Evolutionary conservation across 1,284 basidiomycete genomes (phyloP), one percentile per base, ranked within the genome.

Genomic region (Gymnopus androsaceus): DNA sequence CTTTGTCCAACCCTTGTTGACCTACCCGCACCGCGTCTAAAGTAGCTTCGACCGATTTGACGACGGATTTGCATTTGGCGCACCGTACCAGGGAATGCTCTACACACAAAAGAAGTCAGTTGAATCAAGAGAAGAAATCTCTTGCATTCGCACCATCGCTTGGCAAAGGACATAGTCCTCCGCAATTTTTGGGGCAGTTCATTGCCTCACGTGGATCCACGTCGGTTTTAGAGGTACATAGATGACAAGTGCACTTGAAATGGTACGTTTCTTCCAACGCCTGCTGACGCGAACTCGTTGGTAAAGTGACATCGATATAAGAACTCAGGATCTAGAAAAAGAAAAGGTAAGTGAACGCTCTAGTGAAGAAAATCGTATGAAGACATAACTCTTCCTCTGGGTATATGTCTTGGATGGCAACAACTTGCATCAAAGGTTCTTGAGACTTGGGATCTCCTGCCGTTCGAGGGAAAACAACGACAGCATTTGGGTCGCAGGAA

Each of bases 401-500:
- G 1, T 65, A 51, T 40, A 97, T 87, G 28, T 84, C 73, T 44
- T 78, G 78, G 14, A 95, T 72, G 0, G 88, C 84, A 14, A 94
- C 74, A 8, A 95, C 78, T 37, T 88, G 81, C 80, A 95, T 85
- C 11, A 77, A 67, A 1, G 87, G 85, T 65, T 88, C 85, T 28
- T 77, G 71, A 30, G 63, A 64, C 3, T 67, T 61, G 2, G 70
- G 55, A 34, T 66, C 59, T 34, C 66, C 61, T 21, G 77, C 64
- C 25, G 73, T 59, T 14, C 81, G 75, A 36, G 95, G 94, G 67
- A 95, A 98, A 1, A 98, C 92, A 27, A 95, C 82, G 25, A 89
- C 92, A 0, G 90, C 92, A 63, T 97, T 96, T 0, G 95, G 95
- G 21, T 83, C 80, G 66, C 95, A 98, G 0, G 93, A 92, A 67